A percentile compares a stretch with the other conserved stretches of the same genome.
These are phyloP conservation scores for Xanthoceras sorbifolium DNA, from an alignment of 345 rosid species.

Conservation along the genomic window DNA sequence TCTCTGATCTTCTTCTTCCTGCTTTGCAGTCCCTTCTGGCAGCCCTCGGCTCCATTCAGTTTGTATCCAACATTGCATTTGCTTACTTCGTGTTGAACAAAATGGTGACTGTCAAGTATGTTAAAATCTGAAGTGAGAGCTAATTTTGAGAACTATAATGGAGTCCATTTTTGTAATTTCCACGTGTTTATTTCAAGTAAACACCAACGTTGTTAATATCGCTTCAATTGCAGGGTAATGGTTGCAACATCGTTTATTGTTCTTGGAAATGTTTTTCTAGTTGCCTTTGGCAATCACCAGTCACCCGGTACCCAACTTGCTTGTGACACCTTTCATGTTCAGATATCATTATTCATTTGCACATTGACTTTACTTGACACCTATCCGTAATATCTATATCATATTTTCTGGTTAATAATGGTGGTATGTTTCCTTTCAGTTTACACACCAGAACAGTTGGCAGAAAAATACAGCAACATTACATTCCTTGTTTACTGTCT, in stretches of 20 bases:
- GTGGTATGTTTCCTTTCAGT: slow-evolving; percentile 48
- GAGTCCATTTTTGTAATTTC: neutral
- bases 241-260: slow-evolving; percentile 93
- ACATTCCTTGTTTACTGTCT: slow-evolving; percentile 86
- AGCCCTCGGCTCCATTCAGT: slow-evolving; percentile 97
- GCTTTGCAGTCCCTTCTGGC: slow-evolving; percentile 92
- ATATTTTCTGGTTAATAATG: slow-evolving; percentile 1
- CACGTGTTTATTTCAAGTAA: slow-evolving; percentile 7
- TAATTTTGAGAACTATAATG: slow-evolving; percentile 16
- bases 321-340: neutral
- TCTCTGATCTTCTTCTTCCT: slow-evolving; percentile 16
- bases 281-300: slow-evolving; percentile 97
- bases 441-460: slow-evolving; percentile 93
- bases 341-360: neutral
- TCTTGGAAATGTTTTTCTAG: slow-evolving; percentile 92
- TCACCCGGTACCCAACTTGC: slow-evolving; percentile 85
- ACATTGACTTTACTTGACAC: neutral
- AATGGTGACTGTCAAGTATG: slow-evolving; percentile 95
- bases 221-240: slow-evolving; percentile 60
- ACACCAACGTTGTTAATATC: slow-evolving; percentile 17
- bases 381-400: neutral
- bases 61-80: slow-evolving; percentile 95
- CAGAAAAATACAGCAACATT: slow-evolving; percentile 86
- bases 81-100: slow-evolving; percentile 87
- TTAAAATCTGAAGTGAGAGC: slow-evolving; percentile 36